Conservation (phyloP, 2,329 filamentous ascomycete species). For the Pseudopithomyces chartarum region DNA sequence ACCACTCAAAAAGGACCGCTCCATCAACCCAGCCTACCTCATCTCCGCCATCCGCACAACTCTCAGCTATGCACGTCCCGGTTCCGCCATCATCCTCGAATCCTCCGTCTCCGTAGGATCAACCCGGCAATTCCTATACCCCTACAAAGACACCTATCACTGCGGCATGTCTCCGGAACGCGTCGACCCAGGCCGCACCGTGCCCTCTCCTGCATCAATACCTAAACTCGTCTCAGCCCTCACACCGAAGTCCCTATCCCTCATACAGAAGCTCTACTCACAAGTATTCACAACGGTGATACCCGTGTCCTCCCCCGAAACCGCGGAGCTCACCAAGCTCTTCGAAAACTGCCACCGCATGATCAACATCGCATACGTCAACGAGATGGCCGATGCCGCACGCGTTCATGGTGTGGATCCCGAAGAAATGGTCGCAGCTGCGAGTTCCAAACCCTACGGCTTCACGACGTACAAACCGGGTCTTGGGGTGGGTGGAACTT, state of each 20-base stretch:
- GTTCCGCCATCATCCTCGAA: constrained; percentile 57
- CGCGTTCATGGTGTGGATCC: constrained; percentile 52
- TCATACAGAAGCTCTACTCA: constrained; percentile 53
- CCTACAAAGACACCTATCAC: constrained; percentile 46
- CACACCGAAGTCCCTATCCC: constrained; percentile 43
- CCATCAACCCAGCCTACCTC: constrained; percentile 55
- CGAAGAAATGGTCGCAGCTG: constrained; percentile 56
- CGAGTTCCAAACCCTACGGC: constrained; percentile 56
- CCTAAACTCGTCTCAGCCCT: constrained; percentile 61
- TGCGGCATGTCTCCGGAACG: constrained; percentile 47
- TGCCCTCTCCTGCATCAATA: constrained; percentile 48
- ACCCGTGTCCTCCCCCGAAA: constrained; percentile 57
- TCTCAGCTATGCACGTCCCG: constrained; percentile 47
- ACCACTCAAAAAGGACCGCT: constrained; percentile 52
- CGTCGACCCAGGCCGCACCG: constrained; percentile 57
- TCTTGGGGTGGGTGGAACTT: constrained; percentile 60
- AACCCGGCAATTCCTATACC: constrained; percentile 55
- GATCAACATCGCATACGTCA: constrained; percentile 60
- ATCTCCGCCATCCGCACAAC: constrained; percentile 51
- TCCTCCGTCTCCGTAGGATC: constrained; percentile 62
- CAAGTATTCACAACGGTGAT: constrained; percentile 54
- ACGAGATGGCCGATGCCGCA: constrained; percentile 62
- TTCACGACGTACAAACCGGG: constrained; percentile 55
- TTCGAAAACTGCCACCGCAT: constrained; percentile 64
- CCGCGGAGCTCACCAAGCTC: constrained; percentile 63